Percentiles rank a stretch among this genome's conserved stretches.
Conservation (phyloP, 495 filamentous ascomycete genomes). For the Daldinia decipiens region DNA sequence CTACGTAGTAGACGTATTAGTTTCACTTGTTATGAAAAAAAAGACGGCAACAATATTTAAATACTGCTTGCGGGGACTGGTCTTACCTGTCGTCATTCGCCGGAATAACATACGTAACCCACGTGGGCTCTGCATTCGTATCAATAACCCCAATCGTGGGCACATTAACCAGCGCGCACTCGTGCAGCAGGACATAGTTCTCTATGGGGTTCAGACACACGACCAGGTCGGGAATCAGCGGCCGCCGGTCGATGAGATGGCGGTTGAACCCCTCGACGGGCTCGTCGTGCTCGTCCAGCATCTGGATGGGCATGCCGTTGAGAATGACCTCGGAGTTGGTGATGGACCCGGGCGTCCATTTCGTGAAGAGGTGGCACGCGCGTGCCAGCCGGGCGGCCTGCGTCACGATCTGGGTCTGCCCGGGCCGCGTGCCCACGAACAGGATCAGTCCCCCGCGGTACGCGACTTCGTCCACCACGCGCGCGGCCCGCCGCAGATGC, state of each 20-base stretch:
- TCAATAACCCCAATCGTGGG: conserved; percentile 96
- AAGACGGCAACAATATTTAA: no score
- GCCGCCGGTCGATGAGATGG: conserved; percentile 67
- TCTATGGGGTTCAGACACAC: conserved; percentile 92
- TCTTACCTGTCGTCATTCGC: conserved; percentile 90
- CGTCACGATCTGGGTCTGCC: conserved; percentile 81
- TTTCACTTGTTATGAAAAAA: no score
- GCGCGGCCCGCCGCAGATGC: conserved; percentile 87
- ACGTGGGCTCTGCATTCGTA: conserved; percentile 90
- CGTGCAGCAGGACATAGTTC: conserved; percentile 88
- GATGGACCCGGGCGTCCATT: conserved; percentile 91
- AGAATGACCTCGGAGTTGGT: conserved; percentile 94
- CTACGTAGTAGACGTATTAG: conserved; percentile 55
- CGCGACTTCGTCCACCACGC: conserved; percentile 87
- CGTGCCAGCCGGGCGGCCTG: conserved; percentile 79
- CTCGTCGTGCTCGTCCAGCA: conserved; percentile 76
- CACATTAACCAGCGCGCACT: conserved; percentile 86
- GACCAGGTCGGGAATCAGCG: conserved; percentile 87
- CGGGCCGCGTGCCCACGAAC: conserved; percentile 86
- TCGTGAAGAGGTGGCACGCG: conserved; percentile 90
- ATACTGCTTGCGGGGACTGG: no score
- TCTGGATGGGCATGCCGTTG: conserved; percentile 68
- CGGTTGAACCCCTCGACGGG: conserved; percentile 72
- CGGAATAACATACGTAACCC: conserved; percentile 96
- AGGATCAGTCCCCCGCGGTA: conserved; percentile 85